Evolutionary conservation across 768 basidiomycete genomes (phyloP), one percentile per base, ranked within the genome.

Genomic region (Suillus hirtellus): DNA sequence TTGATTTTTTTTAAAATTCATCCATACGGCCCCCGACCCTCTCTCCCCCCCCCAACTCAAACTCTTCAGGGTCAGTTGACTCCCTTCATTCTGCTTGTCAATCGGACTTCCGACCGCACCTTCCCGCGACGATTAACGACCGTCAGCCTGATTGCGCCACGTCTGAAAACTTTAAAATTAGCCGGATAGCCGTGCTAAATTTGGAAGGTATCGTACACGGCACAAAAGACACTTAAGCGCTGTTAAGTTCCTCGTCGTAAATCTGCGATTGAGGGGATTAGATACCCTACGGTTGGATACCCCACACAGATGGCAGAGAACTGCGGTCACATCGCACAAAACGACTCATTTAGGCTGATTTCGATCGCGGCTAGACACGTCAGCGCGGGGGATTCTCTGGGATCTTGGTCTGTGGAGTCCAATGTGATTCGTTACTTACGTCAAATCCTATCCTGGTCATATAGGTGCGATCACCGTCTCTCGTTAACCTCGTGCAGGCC

Each of bases 201-300:
- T n/a, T n/a, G 52, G 52, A 35, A 53, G 31, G 31, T 35, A n/a
- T 34, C 34, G 19, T 31, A 52, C 27, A 50, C 5, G 2, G n/a
- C n/a, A 46, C 46, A 47, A 24, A 47, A 21, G 49, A 27, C 8
- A 53, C 31, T 34, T 53, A 35, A 35, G 52, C 52, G 52, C 52
- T 35, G 52, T 53, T 34, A 12, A 53, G 52, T 53, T 53, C 31
- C 52, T 53, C 52, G 34, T 53, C 52, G 34, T 53, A 35, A 53
- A 53, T 53, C 52, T 53, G 52, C 52, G 52, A 53, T 53, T 53
- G 52, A 53, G 52, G 52, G 52, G 52, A 35, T n/a, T 35, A 53
- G 52, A 35, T 53, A 53, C 52, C 52, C 52, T 37, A 37, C 35
- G 35, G 8, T n/a, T 35, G 34, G 52, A 35, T 53, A 53, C 52